A percentile compares a stretch with the other conserved stretches of the same genome.
Evolutionary conservation across 352 stramenopile species (phyloP).

Genomic region (Pythium phragmitis): DNA sequence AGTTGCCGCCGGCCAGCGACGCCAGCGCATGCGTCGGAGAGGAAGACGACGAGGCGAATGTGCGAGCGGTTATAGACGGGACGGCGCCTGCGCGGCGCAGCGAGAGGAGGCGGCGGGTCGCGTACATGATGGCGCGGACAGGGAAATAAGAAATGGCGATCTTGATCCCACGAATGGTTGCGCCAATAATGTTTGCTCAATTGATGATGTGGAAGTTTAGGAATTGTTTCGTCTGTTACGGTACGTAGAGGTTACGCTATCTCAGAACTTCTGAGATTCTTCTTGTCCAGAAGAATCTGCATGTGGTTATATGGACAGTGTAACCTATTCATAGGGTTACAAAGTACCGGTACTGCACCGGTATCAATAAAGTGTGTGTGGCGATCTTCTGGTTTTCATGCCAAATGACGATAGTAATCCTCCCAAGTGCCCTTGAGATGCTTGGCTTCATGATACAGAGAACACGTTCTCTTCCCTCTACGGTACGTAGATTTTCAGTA

Average conservation of each 20-base stretch:
- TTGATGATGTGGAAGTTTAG: slow-evolving; percentile 1
- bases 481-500: too few species aligned
- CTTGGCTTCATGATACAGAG: too few species aligned
- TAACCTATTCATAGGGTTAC: neutral
- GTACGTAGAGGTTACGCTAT: neutral
- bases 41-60: slow-evolving; percentile 18
- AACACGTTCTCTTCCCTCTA: too few species aligned
- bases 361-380: too few species aligned
- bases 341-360: too few species aligned
- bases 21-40: slow-evolving; percentile 20
- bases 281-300: slow-evolving; percentile 1
- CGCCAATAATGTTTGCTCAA: slow-evolving; percentile 18
- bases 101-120: neutral
- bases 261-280: too few species aligned
- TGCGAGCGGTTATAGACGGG: neutral
- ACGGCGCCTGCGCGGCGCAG: neutral
- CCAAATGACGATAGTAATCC: too few species aligned
- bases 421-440: too few species aligned
- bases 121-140: slow-evolving; percentile 1
- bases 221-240: neutral
- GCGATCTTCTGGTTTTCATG: too few species aligned
- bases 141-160: neutral
- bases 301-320: neutral
- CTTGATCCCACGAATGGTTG: neutral
- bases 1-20: slow-evolving; percentile 62